Base-by-base conservation (phyloP, 768 basidiomycete species). In the Podaxis sp. region DNA sequence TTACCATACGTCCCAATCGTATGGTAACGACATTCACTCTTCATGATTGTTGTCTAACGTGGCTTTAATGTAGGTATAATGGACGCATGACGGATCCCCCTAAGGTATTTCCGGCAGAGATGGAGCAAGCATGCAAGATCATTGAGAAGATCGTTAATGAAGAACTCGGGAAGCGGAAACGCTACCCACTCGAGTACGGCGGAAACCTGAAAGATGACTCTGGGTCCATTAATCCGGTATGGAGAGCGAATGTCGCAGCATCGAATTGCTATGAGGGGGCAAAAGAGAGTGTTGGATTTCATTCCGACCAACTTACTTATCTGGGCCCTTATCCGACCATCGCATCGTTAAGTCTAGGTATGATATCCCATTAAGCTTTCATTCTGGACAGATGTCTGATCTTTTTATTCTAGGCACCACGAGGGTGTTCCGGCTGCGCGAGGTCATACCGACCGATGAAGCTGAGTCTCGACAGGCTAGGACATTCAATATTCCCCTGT, bases 231-330 rank as follows among this genome's bases (percentile, higher is more conserved):
- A 67, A 64, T 36, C 59, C 67, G 28, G 64, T 63, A 5, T 93
- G 92, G 91, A 77, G 83, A 56, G 92, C 91, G 1, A 93, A 93
- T 64, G 91, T 93, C 23, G 91, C 91, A 2, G 91, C 91, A 0
- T 84, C 91, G 2, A 93, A 93, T 65, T 88, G 91, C 64, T 93
- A 93, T 62, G 83, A 87, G 68, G 91, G 91, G n/a, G 80, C 82
- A 38, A 87, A 88, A 68, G 91, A 92, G 70, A 84, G 85, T 53
- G 91, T 93, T 2, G 91, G 92, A 0, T 87, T 82, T 67, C 92
- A 93, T 69, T 87, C 91, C 3, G 91, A 93, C 70, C 88, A 89
- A 57, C 71, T 91, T 57, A 91, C 91, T 0, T 88, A 89, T 73
- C 76, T 93, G 5, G 92, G 91, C 9, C 91, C 91, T 13, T 91